These are phyloP conservation scores for Blakeslea trispora DNA, from an alignment of 371 early-diverging fungal genomes.

Conservation along the genomic window DNA sequence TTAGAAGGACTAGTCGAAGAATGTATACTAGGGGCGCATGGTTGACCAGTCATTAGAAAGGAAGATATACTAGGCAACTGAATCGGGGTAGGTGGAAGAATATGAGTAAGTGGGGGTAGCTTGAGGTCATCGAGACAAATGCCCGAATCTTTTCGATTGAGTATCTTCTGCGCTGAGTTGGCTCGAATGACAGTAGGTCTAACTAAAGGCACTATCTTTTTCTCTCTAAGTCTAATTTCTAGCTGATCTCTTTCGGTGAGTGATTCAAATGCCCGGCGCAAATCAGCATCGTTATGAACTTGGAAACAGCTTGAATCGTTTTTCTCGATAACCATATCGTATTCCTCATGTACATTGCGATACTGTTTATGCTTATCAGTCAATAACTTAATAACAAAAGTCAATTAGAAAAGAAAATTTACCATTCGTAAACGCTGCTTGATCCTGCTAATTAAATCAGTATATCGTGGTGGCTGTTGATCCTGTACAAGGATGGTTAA, in stretches of 20 bases:
- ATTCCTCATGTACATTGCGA: constrained; percentile 16
- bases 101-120: constrained; percentile 10
- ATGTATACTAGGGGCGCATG: not conserved
- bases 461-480: constrained; percentile 18
- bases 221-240: constrained; percentile 20
- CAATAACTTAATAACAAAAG: not conserved
- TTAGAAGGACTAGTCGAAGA: not conserved
- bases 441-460: constrained; percentile 20
- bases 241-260: constrained; percentile 16
- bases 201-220: constrained; percentile 12
- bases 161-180: not conserved
- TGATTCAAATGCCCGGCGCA: constrained; percentile 22
- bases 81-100: constrained; percentile 1
- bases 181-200: constrained; percentile 15
- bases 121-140: constrained; percentile 18
- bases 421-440: constrained; percentile 19
- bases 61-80: constrained; percentile 8
- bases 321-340: constrained; percentile 19
- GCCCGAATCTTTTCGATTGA: constrained; percentile 36
- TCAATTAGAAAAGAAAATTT: not conserved
- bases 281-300: constrained; percentile 21
- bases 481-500: constrained; percentile 24
- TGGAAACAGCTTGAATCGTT: constrained; percentile 8
- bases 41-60: not conserved
- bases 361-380: constrained; percentile 1